Conservation (phyloP, 2,329 filamentous ascomycete species). For the Ustulina deusta region DNA sequence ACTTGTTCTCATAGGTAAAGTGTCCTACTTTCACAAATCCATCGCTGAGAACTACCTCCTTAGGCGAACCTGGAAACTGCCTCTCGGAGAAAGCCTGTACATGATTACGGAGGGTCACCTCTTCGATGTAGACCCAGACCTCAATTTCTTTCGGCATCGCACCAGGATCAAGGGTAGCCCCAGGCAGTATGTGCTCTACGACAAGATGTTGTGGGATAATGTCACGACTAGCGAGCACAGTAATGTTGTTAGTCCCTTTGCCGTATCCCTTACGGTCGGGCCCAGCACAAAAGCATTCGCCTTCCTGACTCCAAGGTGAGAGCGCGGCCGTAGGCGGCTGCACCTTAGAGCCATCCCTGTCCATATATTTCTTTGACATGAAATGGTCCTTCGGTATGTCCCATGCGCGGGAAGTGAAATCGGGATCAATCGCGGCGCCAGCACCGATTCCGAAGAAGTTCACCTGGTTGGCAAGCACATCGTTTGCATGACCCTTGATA, state of each 20-base stretch:
- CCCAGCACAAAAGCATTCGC: conserved; percentile 88
- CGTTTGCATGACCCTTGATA: conserved; percentile 59
- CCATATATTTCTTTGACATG: conserved; percentile 46
- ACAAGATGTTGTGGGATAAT: conserved; percentile 77
- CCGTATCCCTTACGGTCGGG: conserved; percentile 58
- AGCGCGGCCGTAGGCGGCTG: conserved; percentile 69
- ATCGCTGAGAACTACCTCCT: conserved; percentile 49
- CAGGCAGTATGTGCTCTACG: conserved; percentile 76
- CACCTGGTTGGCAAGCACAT: conserved; percentile 65
- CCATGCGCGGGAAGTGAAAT: conserved; percentile 71
- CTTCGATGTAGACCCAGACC: conserved; percentile 72
- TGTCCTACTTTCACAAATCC: conserved; percentile 69
- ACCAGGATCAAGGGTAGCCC: conserved; percentile 70
- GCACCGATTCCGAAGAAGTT: conserved; percentile 79
- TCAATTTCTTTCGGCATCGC: conserved; percentile 77
- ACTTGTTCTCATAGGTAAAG: conserved; percentile 64
- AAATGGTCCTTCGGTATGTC: conserved; percentile 48
- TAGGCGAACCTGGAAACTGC: conserved; percentile 54
- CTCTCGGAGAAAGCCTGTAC: conserved; percentile 58
- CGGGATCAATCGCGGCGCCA: conserved; percentile 73
- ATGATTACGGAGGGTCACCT: conserved; percentile 56
- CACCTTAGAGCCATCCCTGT: conserved; percentile 44
- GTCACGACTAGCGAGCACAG: conserved; percentile 67
- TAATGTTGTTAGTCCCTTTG: conserved; percentile 70
- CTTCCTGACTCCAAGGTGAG: conserved; percentile 77